phyloP scores from a whole-genome alignment of 2,329 filamentous ascomycete genomes.

The Alternaria triticimaculans region DNA sequence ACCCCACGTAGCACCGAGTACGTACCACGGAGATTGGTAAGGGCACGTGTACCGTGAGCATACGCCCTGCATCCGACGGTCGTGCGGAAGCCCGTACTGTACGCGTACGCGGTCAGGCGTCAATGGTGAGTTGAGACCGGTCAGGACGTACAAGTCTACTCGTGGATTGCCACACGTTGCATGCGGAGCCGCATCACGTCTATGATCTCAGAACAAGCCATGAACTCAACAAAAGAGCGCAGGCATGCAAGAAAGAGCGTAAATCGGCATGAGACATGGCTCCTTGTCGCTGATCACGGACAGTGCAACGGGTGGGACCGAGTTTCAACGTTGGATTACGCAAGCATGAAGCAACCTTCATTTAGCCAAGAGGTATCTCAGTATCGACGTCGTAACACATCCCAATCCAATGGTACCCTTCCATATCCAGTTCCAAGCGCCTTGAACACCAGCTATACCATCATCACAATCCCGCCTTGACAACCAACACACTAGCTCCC shows the following conservation, averaged over 20 bases:
- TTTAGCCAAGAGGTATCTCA: neutral
- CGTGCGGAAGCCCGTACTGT: neutral
- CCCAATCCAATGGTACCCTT: neutral
- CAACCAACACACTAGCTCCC: slow-evolving; percentile 72
- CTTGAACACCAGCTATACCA: neutral
- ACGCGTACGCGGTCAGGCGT: neutral
- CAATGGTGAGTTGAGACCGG: neutral
- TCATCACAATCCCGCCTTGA: slow-evolving; percentile 61
- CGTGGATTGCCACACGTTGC: neutral
- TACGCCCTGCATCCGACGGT: neutral
- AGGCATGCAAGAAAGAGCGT: neutral
- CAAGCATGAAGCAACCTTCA: neutral
- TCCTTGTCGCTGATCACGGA: slow-evolving; percentile 7
- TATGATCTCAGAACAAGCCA: neutral
- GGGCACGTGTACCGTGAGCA: slow-evolving; percentile 1
- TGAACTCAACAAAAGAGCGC: neutral
- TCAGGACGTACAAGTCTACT: neutral
- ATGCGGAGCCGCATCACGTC: neutral
- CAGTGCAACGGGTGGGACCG: neutral
- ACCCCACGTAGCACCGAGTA: slow-evolving; percentile 10
- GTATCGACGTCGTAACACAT: neutral
- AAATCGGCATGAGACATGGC: neutral
- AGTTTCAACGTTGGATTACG: neutral
- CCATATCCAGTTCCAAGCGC: neutral
- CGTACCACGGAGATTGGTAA: slow-evolving; percentile 1